Evolutionary conservation across 495 filamentous ascomycete species (phyloP), one percentile per base, ranked within the genome.

Genomic region (Hypomontagnella submonticulosa): DNA sequence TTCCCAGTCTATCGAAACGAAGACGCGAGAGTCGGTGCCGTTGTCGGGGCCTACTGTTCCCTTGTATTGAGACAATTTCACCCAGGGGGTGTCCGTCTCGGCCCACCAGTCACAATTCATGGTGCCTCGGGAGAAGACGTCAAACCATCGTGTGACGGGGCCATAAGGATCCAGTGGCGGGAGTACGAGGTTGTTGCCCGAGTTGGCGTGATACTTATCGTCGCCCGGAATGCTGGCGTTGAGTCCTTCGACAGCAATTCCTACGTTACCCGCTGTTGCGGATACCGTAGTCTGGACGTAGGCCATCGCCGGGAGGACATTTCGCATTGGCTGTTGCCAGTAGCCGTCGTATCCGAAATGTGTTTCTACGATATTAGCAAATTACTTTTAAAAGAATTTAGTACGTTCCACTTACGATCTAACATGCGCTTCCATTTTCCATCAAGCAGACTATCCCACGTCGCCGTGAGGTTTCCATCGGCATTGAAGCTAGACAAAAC

Each of bases 391-490:
- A 30, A 23, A 20, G 18, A 30, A 56, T 2, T 20, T 33, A 30
- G 9, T 15, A 27, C 2, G 12, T 5, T 48, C 20, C 1, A 73
- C 78, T 75, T 69, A 82, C 80, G 83, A 64, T 89, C 87, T 74
- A 91, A 85, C 73, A 92, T 88, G 72, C 89, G 85, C 70, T 83
- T 85, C 89, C 90, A 92, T 75, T 91, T 92, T 0, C 89, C 89
- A 46, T 79, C 78, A 0, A 91, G 72, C 12, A 92, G 75, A 3
- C 75, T 75, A 70, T 92, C 85, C 74, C 90, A 92, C 51, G 80
- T 74, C 46, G 80, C 74, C 4, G 87, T 90, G 5, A 91, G 79
- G 12, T 81, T 74, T 32, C 81, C 80, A 66, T 92, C 89, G n/a
- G 81, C 81, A 30, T 87, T 76, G 55, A 90, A 90, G 1, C 77